These are phyloP conservation scores for Quercus phellos DNA, from an alignment of 331 rosid genomes.

Conservation along the genomic window DNA sequence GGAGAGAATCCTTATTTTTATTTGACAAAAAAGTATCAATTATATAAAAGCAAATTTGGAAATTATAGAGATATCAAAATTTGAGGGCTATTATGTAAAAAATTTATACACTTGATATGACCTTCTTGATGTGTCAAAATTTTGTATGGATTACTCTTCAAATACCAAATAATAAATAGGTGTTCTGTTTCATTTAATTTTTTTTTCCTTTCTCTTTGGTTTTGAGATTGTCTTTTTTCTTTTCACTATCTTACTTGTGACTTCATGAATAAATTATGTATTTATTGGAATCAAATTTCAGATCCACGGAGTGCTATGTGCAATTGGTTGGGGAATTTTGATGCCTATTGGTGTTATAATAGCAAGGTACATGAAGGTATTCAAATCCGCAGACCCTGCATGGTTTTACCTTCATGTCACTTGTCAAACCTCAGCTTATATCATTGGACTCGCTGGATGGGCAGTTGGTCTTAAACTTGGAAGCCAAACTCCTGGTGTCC, in stretches of 20 bases:
- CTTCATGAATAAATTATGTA: neutral
- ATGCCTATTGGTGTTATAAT: slow-evolving; percentile 78
- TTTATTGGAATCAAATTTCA: slow-evolving; percentile 22
- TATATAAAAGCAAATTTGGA: too few species aligned
- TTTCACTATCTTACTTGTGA: neutral
- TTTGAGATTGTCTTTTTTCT: neutral
- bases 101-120: too few species aligned
- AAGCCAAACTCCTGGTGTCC: slow-evolving; percentile 40
- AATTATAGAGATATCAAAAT: too few species aligned
- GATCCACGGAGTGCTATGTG: slow-evolving; percentile 78
- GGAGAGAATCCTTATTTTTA: too few species aligned
- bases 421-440: slow-evolving; percentile 79
- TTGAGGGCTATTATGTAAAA: too few species aligned
- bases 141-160: too few species aligned
- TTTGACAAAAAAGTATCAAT: too few species aligned
- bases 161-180: too few species aligned
- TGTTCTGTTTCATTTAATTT: too few species aligned
- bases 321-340: slow-evolving; percentile 77
- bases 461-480: slow-evolving; percentile 90
- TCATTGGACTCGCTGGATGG: slow-evolving; percentile 92
- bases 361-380: slow-evolving; percentile 84
- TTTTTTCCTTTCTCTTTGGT: neutral
- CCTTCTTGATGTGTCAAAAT: too few species aligned
- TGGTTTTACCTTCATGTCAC: slow-evolving; percentile 94
- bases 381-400: slow-evolving; percentile 85